Percentiles rank a stretch among this genome's conserved stretches.
These are phyloP conservation scores for Metschnikowia drakensbergensis DNA, from an alignment of 805 yeast genomes.

Conservation along the genomic window DNA sequence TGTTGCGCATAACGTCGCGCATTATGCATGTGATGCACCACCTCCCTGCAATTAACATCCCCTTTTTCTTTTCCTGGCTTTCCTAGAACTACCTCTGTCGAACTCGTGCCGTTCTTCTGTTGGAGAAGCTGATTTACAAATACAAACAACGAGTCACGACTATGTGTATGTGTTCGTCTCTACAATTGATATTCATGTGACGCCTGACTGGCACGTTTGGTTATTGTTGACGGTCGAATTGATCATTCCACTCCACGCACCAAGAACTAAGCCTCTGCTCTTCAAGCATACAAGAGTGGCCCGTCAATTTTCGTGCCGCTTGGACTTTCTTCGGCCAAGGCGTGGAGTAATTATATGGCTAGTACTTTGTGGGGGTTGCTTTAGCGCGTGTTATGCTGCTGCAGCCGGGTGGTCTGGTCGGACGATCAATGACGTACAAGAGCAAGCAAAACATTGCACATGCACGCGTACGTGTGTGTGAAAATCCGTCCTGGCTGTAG, in stretches of 20 bases:
- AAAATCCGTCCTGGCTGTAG: constrained; percentile 6
- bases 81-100: background rate
- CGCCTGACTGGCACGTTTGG: background rate
- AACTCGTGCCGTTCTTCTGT: background rate
- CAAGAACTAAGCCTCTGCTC: background rate
- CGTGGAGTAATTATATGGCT: background rate
- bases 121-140: background rate
- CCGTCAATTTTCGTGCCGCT: background rate
- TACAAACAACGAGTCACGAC: background rate
- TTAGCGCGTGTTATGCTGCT: background rate
- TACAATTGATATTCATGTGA: background rate
- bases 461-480: constrained; percentile 6
- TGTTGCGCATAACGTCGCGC: constrained; percentile 3
- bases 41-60: constrained; percentile 6
- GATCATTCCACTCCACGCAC: constrained; percentile 1
- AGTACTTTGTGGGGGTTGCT: background rate
- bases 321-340: background rate
- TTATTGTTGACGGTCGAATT: background rate
- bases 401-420: background rate
- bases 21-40: constrained; percentile 5
- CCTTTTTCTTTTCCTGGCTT: background rate
- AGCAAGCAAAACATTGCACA: constrained; percentile 5
- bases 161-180: background rate
- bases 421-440: background rate
- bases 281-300: background rate